These are phyloP conservation scores for Collybiopsis luxurians DNA, from an alignment of 768 basidiomycete genomes.

Conservation along the genomic window DNA sequence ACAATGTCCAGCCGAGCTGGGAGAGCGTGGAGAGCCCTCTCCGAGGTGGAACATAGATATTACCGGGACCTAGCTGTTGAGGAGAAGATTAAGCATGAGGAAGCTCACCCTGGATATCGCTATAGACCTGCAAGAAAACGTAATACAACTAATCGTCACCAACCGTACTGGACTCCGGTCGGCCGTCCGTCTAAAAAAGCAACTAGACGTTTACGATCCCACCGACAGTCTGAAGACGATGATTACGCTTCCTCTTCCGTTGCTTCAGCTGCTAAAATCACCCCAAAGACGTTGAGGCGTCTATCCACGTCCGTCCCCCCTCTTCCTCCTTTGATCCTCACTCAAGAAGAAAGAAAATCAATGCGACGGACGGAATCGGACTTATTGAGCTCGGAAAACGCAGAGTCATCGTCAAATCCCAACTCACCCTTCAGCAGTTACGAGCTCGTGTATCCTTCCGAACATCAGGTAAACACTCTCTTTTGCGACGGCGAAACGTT, in stretches of 20 bases:
- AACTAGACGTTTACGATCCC: background rate
- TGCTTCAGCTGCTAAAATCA: background rate
- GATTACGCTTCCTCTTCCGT: background rate
- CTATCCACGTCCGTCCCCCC: background rate
- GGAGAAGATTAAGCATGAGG: slow-evolving; percentile 42
- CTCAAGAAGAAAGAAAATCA: background rate
- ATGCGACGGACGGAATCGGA: background rate
- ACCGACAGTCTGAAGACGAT: background rate
- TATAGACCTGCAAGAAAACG: slow-evolving; percentile 21
- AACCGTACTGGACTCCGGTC: background rate
- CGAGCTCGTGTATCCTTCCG: background rate
- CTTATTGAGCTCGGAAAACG: background rate
- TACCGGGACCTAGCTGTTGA: slow-evolving; percentile 37
- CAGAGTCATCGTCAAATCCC: background rate
- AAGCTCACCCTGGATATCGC: slow-evolving; percentile 46
- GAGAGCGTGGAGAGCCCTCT: slow-evolving; percentile 54
- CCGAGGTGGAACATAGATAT: slow-evolving; percentile 28
- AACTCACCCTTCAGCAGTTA: background rate
- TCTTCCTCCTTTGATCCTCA: background rate
- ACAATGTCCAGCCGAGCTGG: slow-evolving; percentile 55
- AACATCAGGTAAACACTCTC: no score
- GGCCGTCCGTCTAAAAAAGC: background rate
- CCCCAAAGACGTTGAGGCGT: background rate
- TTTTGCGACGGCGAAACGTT: no score
- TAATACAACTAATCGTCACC: background rate